Conservation (phyloP, 2,329 filamentous ascomycete species). For the Claviceps maximensis region DNA sequence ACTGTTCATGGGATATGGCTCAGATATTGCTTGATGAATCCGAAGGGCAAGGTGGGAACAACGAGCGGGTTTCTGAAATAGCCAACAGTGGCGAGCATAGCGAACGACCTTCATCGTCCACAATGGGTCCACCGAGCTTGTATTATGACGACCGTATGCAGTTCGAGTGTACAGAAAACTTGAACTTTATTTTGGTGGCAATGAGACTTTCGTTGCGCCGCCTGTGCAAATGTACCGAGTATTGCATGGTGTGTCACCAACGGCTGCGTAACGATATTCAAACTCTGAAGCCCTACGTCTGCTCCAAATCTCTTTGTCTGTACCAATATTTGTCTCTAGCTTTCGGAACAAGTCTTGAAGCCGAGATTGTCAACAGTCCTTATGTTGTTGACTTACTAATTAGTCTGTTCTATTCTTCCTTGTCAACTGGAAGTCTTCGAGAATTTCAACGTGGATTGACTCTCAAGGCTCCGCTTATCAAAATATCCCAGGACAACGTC, state of each 20-base stretch:
- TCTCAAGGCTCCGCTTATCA: constrained; percentile 19
- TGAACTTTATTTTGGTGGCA: constrained; percentile 41
- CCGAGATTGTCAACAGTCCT: constrained; percentile 68
- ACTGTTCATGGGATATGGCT: constrained; percentile 45
- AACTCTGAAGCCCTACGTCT: constrained; percentile 68
- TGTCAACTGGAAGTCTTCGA: constrained; percentile 26
- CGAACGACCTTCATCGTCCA: constrained; percentile 1
- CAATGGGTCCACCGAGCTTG: constrained; percentile 9
- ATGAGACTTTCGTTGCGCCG: constrained; percentile 70
- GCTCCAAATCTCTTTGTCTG: constrained; percentile 59
- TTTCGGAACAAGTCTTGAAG: constrained; percentile 72
- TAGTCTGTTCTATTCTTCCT: constrained; percentile 62
- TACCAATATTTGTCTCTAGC: constrained; percentile 84
- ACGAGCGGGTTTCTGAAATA: not conserved
- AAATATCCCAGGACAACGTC: not conserved
- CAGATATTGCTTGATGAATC: constrained; percentile 7
- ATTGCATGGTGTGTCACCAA: constrained; percentile 74
- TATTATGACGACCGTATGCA: constrained; percentile 18
- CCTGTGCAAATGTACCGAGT: constrained; percentile 69
- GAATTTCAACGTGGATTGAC: constrained; percentile 30
- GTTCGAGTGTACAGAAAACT: constrained; percentile 15
- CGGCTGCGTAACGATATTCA: constrained; percentile 51
- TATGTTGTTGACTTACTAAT: constrained; percentile 74
- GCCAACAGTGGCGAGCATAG: not conserved
- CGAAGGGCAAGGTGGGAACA: not conserved